Evolutionary conservation across 2,329 filamentous ascomycete species (phyloP), one percentile per base, ranked within the genome.

Genomic region (Dothistroma septosporum): DNA sequence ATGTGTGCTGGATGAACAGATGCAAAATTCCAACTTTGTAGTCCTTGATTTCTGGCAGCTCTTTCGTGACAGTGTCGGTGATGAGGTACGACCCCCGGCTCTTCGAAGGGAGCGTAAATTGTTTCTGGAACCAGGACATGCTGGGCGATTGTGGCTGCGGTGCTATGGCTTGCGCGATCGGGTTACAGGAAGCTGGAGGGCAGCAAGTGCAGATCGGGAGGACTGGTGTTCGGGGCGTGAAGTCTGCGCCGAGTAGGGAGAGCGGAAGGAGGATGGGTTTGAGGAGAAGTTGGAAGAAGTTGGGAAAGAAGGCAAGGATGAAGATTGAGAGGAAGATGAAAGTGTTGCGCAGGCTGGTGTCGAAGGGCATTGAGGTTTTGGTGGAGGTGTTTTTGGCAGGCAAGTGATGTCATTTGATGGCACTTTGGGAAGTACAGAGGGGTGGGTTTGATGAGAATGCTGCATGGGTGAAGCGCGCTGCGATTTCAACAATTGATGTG

Each of bases 1-100:
- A 91, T 5, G 94, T 99, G 78, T 99, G 94, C 78, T 99, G 93
- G 58, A 97, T 83, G 76, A 97, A 99, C 52, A 99, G 82, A 75
- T 96, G 87, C 64, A 97, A 79, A 62, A 96, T 78, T 49, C 92
- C 92, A 68, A 94, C 85, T 75, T 93, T 93, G 83, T 96, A 96
- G 66, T 85, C 75, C 61, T 82, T 81, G 66, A 97, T 84, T 77
- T 97, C 92, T 4, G 93, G 92, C 0, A 97, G 78, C 61, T 86
- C 80, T 54, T 81, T 79, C 28, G 85, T 68, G 59, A 97, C 83
- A 56, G 87, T 81, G 74, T 92, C 86, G 55, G 93, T 97, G 70
- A 97, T 83, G 61, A 97, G 89, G 79, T 97, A 97, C 57, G 87
- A 91, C 74, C 94, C 94, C 62, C 92, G 87, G 49, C 87, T 85